Evolutionary conservation across 163 green algal genomes (phyloP).

Genomic region (Scenedesmus sp.): DNA sequence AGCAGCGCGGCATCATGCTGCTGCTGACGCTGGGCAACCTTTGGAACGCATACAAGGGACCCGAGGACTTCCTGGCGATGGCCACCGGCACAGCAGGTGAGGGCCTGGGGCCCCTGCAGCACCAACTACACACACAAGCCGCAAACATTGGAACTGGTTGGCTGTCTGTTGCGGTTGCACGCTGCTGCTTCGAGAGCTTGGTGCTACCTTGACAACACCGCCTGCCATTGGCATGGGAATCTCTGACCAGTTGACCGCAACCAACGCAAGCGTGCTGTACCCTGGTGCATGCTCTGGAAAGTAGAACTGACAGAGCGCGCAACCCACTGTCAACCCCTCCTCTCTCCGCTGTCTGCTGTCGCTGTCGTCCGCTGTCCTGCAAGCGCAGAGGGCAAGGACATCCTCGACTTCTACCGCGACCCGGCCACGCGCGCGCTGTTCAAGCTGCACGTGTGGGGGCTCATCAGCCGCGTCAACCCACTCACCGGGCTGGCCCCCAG

Average conservation of each 20-base stretch:
- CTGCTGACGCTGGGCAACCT: constrained; percentile 33
- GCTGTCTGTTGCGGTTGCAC: too few species aligned
- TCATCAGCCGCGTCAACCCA: constrained; percentile 61
- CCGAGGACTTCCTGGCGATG: constrained; percentile 18
- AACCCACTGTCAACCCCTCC: too few species aligned
- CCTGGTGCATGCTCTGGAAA: too few species aligned
- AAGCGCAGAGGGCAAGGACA: constrained; percentile 40
- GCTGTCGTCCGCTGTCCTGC: background rate
- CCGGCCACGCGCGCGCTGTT: constrained; percentile 59
- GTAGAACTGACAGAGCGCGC: too few species aligned
- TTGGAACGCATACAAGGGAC: constrained; percentile 46
- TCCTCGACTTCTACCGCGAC: constrained; percentile 63
- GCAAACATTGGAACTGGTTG: too few species aligned
- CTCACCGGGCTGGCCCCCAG: constrained; percentile 69
- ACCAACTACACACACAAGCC: too few species aligned
- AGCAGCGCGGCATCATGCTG: constrained; percentile 31
- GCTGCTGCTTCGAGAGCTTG: too few species aligned
- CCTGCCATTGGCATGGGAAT: background rate
- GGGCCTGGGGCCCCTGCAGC: too few species aligned
- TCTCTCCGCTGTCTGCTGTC: background rate
- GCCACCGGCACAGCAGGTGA: constrained; percentile 33
- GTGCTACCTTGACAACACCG: too few species aligned
- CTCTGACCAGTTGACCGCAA: too few species aligned
- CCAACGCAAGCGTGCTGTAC: too few species aligned
- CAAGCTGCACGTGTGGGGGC: constrained; percentile 68